Evolutionary conservation across 192 early-diverging fungal genomes (phyloP).

Genomic region (Oehlia diaphana): DNA sequence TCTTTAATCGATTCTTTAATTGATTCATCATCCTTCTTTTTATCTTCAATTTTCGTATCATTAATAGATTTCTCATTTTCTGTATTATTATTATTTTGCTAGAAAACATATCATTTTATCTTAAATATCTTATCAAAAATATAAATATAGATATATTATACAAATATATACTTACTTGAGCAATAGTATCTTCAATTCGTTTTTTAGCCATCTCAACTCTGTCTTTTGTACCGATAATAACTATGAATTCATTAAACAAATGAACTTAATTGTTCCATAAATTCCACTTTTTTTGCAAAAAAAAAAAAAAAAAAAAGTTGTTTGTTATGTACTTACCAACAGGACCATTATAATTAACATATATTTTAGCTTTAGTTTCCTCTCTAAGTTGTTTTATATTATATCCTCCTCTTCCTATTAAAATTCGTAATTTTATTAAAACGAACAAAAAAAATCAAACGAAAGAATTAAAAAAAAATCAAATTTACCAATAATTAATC

Average conservation of each 20-base stretch:
- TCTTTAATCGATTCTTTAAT: too few species aligned
- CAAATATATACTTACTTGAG: background rate
- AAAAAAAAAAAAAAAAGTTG: too few species aligned
- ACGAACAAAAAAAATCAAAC: too few species aligned
- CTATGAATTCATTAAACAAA: background rate
- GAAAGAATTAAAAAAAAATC: background rate
- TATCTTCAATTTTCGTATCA: too few species aligned
- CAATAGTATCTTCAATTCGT: background rate
- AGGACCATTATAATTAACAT: background rate
- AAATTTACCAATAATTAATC: background rate
- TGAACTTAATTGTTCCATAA: too few species aligned
- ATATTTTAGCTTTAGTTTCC: background rate
- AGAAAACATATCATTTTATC: too few species aligned
- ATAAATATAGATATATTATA: too few species aligned
- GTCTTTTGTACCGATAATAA: background rate
- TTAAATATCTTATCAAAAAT: too few species aligned
- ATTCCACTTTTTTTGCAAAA: too few species aligned
- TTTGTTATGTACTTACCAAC: background rate
- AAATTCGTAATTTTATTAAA: background rate
- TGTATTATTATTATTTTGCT: too few species aligned
- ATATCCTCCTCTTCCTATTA: background rate
- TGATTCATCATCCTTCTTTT: too few species aligned
- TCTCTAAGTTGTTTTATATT: background rate
- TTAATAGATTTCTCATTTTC: too few species aligned
- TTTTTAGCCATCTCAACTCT: background rate